Conservation (phyloP, 1,284 basidiomycete genomes). For the Meripilus lineatus region DNA sequence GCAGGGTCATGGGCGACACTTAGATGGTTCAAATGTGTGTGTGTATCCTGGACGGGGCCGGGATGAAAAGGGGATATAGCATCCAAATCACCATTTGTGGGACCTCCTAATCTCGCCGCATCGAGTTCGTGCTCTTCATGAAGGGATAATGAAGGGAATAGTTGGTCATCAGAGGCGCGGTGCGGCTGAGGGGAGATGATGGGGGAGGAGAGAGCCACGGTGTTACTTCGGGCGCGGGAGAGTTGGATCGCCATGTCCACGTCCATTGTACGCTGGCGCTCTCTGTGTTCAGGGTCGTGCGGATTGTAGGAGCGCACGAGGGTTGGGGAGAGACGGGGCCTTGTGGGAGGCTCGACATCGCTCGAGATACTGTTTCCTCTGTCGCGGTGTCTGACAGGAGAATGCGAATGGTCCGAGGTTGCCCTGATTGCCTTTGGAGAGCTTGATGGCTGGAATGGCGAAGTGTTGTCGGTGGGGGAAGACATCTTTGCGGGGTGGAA, state of each 20-base stretch:
- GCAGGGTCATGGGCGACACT: constrained; percentile 43
- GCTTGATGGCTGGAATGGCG: constrained; percentile 24
- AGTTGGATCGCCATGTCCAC: constrained; percentile 83
- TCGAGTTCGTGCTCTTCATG: constrained; percentile 43
- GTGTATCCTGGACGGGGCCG: constrained; percentile 21
- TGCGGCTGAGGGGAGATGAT: constrained; percentile 19
- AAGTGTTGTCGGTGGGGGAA: constrained; percentile 23
- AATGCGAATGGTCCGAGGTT: constrained; percentile 29
- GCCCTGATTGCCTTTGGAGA: constrained; percentile 42
- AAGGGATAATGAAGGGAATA: constrained; percentile 36
- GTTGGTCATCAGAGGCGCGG: constrained; percentile 18
- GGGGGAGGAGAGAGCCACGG: constrained; percentile 35
- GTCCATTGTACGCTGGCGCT: constrained; percentile 81
- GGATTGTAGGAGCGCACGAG: constrained; percentile 56
- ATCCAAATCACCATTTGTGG: constrained; percentile 13
- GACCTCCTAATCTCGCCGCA: constrained; percentile 35
- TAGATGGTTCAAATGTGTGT: constrained; percentile 33
- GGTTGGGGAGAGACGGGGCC: constrained; percentile 59
- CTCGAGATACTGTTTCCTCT: constrained; percentile 35
- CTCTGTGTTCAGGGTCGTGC: constrained; percentile 64
- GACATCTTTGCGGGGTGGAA: no score
- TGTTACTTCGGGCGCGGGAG: constrained; percentile 67
- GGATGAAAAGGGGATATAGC: constrained; percentile 21
- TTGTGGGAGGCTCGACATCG: constrained; percentile 35
- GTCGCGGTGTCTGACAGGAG: constrained; percentile 30